These are phyloP conservation scores for Circinella umbellata DNA, from an alignment of 371 early-diverging fungal genomes.

Conservation along the genomic window DNA sequence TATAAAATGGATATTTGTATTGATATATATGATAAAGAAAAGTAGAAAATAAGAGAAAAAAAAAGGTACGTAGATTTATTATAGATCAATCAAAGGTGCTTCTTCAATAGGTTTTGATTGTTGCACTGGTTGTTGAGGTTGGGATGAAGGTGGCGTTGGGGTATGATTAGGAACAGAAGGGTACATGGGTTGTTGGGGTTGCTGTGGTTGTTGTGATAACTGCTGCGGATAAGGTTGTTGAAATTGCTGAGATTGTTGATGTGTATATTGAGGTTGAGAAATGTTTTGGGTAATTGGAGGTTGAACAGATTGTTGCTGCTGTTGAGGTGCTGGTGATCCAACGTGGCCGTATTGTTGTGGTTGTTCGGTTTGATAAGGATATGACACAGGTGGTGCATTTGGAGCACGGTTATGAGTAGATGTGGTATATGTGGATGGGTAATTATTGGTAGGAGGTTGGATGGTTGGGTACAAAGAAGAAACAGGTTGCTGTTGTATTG, in stretches of 20 bases:
- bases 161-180: constrained; percentile 18
- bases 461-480: constrained; percentile 8
- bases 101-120: constrained; percentile 45
- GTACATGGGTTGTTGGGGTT: constrained; percentile 9
- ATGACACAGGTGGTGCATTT: constrained; percentile 1
- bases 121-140: constrained; percentile 18
- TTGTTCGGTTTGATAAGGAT: neutral
- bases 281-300: neutral
- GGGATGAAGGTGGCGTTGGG: neutral
- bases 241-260: neutral
- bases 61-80: neutral
- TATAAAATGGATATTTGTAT: neutral
- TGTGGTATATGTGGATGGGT: neutral
- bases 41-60: neutral
- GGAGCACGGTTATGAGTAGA: neutral
- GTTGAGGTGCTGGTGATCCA: neutral
- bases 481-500: neutral
- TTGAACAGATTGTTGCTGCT: neutral
- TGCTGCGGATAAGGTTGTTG: constrained; percentile 12
- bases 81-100: constrained; percentile 62
- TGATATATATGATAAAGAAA: neutral
- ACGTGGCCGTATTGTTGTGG: neutral
- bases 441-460: neutral
- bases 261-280: neutral
- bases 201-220: constrained; percentile 6